phyloP scores from a whole-genome alignment of 1,284 basidiomycete genomes.

The Sanghuangporus baumii region DNA sequence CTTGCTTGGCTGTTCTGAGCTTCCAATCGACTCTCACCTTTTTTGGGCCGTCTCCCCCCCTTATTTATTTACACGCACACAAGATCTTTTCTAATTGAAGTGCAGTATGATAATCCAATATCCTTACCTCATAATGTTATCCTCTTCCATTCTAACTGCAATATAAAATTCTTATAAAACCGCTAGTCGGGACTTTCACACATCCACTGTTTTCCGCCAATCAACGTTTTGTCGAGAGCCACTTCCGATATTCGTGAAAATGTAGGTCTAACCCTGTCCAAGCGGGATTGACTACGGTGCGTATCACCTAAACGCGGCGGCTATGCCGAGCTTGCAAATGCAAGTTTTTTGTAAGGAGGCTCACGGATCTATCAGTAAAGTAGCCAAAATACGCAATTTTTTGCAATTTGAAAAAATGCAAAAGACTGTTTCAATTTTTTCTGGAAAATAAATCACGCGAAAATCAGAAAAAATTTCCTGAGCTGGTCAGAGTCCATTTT shows the following conservation, averaged over 20 bases:
- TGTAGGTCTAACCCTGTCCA: too few species aligned
- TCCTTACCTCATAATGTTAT: not conserved
- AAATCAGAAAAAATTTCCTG: too few species aligned
- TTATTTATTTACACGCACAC: not conserved
- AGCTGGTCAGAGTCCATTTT: too few species aligned
- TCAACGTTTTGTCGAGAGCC: not conserved
- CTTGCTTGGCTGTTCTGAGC: constrained; percentile 12
- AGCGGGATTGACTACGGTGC: too few species aligned
- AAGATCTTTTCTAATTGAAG: not conserved
- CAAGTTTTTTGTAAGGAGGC: too few species aligned
- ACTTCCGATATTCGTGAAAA: not conserved
- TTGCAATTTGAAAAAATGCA: too few species aligned
- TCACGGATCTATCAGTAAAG: too few species aligned
- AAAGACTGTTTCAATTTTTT: too few species aligned
- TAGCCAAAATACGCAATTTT: too few species aligned
- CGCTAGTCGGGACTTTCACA: not conserved
- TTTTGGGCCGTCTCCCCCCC: not conserved
- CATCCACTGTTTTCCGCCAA: not conserved
- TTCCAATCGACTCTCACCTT: not conserved
- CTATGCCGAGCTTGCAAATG: too few species aligned
- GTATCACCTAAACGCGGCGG: too few species aligned
- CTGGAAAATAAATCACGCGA: too few species aligned
- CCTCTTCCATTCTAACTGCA: not conserved
- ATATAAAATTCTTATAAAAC: not conserved
- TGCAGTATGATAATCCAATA: not conserved